Percentiles rank a stretch among this genome's conserved stretches.
These are phyloP conservation scores for Pichia sp. DNA, from an alignment of 1,139 yeast species.

Conservation along the genomic window DNA sequence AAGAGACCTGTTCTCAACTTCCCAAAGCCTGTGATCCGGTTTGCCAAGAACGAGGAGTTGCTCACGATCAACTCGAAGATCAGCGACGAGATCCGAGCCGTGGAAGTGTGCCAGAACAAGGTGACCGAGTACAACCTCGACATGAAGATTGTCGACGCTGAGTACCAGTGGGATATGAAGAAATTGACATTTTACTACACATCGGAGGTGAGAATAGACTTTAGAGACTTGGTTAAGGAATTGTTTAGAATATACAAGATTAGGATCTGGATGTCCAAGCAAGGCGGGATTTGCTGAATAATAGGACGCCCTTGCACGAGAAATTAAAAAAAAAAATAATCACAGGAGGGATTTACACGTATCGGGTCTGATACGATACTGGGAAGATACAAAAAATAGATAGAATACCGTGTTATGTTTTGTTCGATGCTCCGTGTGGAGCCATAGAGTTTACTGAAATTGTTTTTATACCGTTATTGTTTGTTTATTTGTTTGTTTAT, in stretches of 20 bases:
- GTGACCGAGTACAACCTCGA: conserved; percentile 41
- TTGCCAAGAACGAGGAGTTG: conserved; percentile 61
- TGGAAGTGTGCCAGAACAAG: conserved; percentile 56
- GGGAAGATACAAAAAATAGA: background rate
- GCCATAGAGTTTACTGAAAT: background rate
- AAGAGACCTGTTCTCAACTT: conserved; percentile 47
- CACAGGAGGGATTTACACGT: background rate
- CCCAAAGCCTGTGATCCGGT: conserved; percentile 74
- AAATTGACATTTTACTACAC: conserved; percentile 87
- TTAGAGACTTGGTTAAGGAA: conserved; percentile 87
- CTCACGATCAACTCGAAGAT: conserved; percentile 55
- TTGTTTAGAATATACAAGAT: conserved; percentile 91
- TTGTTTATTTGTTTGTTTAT: background rate
- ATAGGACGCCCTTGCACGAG: background rate
- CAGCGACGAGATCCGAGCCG: conserved; percentile 72
- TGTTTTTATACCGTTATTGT: background rate
- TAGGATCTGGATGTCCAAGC: conserved; percentile 94
- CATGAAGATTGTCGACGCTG: conserved; percentile 52
- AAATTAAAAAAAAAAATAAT: background rate
- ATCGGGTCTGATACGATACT: background rate
- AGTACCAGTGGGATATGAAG: conserved; percentile 92
- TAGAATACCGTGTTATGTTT: background rate
- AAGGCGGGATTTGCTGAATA: conserved; percentile 34
- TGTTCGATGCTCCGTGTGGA: background rate
- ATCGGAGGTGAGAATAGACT: conserved; percentile 80